A percentile compares a stretch with the other conserved stretches of the same genome.
Evolutionary conservation across 495 filamentous ascomycete genomes (phyloP).

Genomic region (Opeltia flavorubescens): DNA sequence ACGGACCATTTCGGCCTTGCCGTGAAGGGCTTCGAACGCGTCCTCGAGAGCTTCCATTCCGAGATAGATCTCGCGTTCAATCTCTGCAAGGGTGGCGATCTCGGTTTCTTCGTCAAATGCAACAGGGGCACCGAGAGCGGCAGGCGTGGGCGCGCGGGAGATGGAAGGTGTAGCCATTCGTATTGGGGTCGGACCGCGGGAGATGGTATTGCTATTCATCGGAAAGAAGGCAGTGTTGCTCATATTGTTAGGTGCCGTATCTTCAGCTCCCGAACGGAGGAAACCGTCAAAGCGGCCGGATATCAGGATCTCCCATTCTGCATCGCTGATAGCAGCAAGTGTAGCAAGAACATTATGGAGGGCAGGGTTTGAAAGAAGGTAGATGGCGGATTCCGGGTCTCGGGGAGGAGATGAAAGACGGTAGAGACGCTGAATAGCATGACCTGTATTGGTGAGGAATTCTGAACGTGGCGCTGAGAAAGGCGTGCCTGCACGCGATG

Average conservation of each 20-base stretch:
- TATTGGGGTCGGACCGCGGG: constrained; percentile 30
- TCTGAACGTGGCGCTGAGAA: constrained; percentile 46
- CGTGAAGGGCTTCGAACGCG: constrained; percentile 84
- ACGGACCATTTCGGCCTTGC: constrained; percentile 69
- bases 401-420: constrained; percentile 55
- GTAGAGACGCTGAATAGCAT: constrained; percentile 75
- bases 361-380: constrained; percentile 67
- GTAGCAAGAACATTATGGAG: constrained; percentile 81
- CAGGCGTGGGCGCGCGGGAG: constrained; percentile 26
- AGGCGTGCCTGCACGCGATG: constrained; percentile 19
- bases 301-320: constrained; percentile 92
- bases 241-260: constrained; percentile 22
- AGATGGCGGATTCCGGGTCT: constrained; percentile 76
- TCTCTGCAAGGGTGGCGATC: constrained; percentile 72
- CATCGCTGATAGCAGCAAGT: constrained; percentile 67
- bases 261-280: constrained; percentile 84
- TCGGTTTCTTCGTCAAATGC: constrained; percentile 90
- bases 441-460: constrained; percentile 53
- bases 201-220: constrained; percentile 13
- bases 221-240: constrained; percentile 18
- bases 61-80: constrained; percentile 84
- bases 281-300: constrained; percentile 97
- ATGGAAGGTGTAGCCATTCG: constrained; percentile 17
- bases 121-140: constrained; percentile 49
- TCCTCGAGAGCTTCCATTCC: constrained; percentile 93